Percentiles rank a stretch among this genome's conserved stretches.
phyloP scores from a whole-genome alignment of 257 asterid genomes.

The Solanum virginianum region DNA sequence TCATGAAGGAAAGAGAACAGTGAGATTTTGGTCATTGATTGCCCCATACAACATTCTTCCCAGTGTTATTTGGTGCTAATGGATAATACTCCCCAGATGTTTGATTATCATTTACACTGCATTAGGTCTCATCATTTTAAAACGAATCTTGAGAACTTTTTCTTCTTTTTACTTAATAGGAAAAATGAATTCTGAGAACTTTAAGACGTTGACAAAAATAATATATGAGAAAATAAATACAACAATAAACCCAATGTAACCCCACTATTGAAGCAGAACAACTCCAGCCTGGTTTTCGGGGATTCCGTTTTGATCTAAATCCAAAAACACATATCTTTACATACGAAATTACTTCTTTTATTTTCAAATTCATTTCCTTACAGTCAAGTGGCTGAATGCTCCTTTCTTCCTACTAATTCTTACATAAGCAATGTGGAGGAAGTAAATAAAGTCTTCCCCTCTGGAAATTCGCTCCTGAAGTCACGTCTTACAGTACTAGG shows the following conservation, averaged over 20 bases:
- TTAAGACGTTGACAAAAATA: background rate
- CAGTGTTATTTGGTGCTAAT: background rate
- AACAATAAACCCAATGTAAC: background rate
- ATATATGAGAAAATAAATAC: background rate
- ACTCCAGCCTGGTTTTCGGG: no score
- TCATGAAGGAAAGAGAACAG: background rate
- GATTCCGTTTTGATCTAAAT: no score
- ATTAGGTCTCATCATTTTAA: background rate
- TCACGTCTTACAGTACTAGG: no score
- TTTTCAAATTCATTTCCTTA: no score
- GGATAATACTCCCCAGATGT: background rate
- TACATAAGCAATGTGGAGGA: no score
- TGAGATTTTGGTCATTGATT: background rate
- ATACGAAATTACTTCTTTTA: no score
- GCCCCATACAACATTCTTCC: background rate
- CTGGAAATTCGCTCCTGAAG: no score
- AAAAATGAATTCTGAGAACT: background rate
- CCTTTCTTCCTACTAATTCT: no score
- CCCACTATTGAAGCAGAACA: background rate
- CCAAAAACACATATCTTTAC: no score
- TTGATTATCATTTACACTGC: background rate
- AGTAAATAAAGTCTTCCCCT: no score
- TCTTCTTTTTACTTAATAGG: background rate
- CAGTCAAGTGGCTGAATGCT: no score
- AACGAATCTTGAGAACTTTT: background rate